phyloP scores from a whole-genome alignment of 768 basidiomycete species.

The Steccherinum ochraceum region DNA sequence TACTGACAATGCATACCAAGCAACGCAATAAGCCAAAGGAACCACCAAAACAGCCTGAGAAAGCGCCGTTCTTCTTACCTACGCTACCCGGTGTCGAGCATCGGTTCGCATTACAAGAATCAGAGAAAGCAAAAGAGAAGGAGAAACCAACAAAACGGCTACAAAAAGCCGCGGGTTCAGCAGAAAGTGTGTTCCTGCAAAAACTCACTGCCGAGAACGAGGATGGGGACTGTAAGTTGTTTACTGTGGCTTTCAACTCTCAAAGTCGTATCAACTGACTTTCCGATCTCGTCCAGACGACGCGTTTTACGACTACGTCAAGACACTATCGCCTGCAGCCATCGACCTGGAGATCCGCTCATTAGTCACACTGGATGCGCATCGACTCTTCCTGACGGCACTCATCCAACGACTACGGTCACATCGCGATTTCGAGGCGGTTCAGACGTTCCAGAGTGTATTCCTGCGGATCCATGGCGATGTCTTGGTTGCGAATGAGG shows the following conservation, averaged over 20 bases:
- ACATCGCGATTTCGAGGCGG: constrained; percentile 90
- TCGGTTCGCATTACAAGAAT: constrained; percentile 58
- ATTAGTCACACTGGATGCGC: constrained; percentile 55
- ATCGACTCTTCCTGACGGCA: constrained; percentile 67
- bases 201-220: constrained; percentile 50
- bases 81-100: constrained; percentile 84
- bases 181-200: constrained; percentile 67
- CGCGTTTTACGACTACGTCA: constrained; percentile 75
- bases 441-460: constrained; percentile 80
- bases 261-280: not conserved
- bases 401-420: constrained; percentile 67
- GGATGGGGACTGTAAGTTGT: constrained; percentile 63
- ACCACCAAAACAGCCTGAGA: constrained; percentile 89
- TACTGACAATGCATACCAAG: too few species aligned
- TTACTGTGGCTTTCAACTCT: not conserved
- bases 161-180: constrained; percentile 41
- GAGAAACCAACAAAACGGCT: constrained; percentile 45
- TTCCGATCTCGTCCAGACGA: constrained; percentile 47
- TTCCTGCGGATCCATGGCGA: constrained; percentile 86
- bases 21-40: constrained; percentile 97
- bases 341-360: constrained; percentile 88
- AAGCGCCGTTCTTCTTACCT: constrained; percentile 96
- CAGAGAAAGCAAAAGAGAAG: constrained; percentile 31
- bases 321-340: constrained; percentile 84
- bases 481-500: constrained; percentile 60